Conservation (phyloP, 495 filamentous ascomycete species). For the Trypethelium eluteriae region DNA sequence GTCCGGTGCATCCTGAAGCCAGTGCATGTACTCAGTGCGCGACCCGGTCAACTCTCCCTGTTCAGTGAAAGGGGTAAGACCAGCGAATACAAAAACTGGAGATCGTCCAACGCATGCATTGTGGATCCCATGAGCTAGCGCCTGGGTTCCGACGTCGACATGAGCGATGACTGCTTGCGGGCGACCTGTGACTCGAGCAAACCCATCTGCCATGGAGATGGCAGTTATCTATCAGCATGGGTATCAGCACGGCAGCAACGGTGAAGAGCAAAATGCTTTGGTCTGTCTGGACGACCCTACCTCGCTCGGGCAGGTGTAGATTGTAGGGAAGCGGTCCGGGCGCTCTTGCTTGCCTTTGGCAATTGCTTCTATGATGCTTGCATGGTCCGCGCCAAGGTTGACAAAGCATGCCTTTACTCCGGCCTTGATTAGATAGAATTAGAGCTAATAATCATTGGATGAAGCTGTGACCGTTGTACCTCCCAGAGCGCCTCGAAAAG, state of each 20-base stretch:
- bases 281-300: too few species aligned
- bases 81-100: conserved; percentile 25
- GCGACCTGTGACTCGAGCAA: conserved; percentile 18
- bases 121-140: conserved; percentile 19
- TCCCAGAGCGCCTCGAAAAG: conserved; percentile 25
- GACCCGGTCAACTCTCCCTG: conserved; percentile 17
- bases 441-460: background rate
- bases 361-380: conserved; percentile 24
- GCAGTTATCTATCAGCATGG: conserved; percentile 15
- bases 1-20: conserved; percentile 25
- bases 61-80: conserved; percentile 21
- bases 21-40: conserved; percentile 26
- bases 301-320: conserved; percentile 21
- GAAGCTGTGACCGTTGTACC: conserved; percentile 1
- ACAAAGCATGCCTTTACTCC: conserved; percentile 22
- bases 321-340: conserved; percentile 14
- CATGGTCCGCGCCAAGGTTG: conserved; percentile 25
- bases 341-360: conserved; percentile 20
- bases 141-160: conserved; percentile 25
- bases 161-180: conserved; percentile 24
- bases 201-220: conserved; percentile 23
- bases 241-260: too few species aligned
- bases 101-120: conserved; percentile 19
- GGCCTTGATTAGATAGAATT: conserved; percentile 11
- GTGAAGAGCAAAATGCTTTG: too few species aligned